Percentiles rank a stretch among this genome's conserved stretches.
phyloP scores from a whole-genome alignment of 805 yeast genomes.

The Nakazawaea anatomiae region DNA sequence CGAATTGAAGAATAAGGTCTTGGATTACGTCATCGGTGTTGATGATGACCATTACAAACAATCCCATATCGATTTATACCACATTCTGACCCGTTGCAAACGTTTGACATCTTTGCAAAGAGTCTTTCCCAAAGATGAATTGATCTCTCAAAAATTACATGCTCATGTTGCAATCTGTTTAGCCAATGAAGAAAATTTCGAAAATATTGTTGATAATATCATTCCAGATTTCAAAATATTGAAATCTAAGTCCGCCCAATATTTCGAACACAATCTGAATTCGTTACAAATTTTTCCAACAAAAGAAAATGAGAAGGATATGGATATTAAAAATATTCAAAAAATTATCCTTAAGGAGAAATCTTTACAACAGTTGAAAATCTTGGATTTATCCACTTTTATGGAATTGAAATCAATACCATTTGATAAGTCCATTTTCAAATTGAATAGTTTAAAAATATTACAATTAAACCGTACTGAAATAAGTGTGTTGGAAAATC shows the following conservation, averaged over 20 bases:
- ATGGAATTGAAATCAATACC: background rate
- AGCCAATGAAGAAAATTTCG: background rate
- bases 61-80: background rate
- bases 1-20: background rate
- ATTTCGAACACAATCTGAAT: too few species aligned
- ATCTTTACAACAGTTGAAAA: background rate
- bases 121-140: background rate
- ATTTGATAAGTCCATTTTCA: background rate
- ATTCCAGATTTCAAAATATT: too few species aligned
- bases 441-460: background rate
- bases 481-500: background rate
- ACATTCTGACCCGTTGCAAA: background rate
- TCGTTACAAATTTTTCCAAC: too few species aligned
- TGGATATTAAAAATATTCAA: too few species aligned
- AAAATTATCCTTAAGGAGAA: too few species aligned
- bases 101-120: background rate
- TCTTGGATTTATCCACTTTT: background rate
- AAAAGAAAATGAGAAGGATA: too few species aligned
- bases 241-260: too few species aligned
- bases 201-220: background rate
- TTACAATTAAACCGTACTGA: background rate
- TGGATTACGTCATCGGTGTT: background rate
- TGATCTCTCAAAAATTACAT: background rate
- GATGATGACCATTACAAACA: background rate
- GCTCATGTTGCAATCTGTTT: background rate